Evolutionary conservation across 441 rosid genomes (phyloP).

Genomic region (Capsella rubella): DNA sequence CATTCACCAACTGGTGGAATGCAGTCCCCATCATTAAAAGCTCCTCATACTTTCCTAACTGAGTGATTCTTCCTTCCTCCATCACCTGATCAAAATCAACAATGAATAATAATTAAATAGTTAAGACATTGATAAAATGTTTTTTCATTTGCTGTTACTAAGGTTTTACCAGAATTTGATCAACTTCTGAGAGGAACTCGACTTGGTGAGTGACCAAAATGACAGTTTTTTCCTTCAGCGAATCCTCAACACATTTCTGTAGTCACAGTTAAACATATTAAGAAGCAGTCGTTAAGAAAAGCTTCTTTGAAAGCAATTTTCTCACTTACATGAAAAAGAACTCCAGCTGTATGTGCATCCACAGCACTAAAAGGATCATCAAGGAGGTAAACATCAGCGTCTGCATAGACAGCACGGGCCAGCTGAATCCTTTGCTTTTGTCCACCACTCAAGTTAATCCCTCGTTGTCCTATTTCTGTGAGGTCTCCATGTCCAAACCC

Average conservation of each 20-base stretch:
- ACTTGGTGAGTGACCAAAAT: slow-evolving; percentile 93
- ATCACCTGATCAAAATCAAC: slow-evolving; percentile 60
- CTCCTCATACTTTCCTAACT: slow-evolving; percentile 72
- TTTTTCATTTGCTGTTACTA: background rate
- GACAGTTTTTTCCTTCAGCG: slow-evolving; percentile 71
- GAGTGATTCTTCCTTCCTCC: slow-evolving; percentile 73
- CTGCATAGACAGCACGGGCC: slow-evolving; percentile 82
- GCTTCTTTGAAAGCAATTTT: slow-evolving; percentile 7
- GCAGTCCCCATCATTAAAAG: slow-evolving; percentile 74
- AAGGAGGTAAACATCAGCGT: slow-evolving; percentile 86
- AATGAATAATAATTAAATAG: background rate
- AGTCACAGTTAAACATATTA: slow-evolving; percentile 28
- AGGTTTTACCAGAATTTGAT: slow-evolving; percentile 68
- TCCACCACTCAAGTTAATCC: slow-evolving; percentile 93
- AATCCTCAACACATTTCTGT: slow-evolving; percentile 82
- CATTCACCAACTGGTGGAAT: slow-evolving; percentile 80
- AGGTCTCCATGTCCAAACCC: slow-evolving; percentile 77
- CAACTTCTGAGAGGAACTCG: slow-evolving; percentile 84
- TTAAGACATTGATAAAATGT: slow-evolving; percentile 4
- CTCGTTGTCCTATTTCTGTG: slow-evolving; percentile 95
- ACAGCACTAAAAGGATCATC: slow-evolving; percentile 78
- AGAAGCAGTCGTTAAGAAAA: slow-evolving; percentile 10
- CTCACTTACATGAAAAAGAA: slow-evolving; percentile 68
- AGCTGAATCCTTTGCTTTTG: slow-evolving; percentile 95
- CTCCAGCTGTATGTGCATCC: slow-evolving; percentile 75